Base-by-base conservation (phyloP, 163 green algal genomes). In the Scenedesmus sp. region DNA sequence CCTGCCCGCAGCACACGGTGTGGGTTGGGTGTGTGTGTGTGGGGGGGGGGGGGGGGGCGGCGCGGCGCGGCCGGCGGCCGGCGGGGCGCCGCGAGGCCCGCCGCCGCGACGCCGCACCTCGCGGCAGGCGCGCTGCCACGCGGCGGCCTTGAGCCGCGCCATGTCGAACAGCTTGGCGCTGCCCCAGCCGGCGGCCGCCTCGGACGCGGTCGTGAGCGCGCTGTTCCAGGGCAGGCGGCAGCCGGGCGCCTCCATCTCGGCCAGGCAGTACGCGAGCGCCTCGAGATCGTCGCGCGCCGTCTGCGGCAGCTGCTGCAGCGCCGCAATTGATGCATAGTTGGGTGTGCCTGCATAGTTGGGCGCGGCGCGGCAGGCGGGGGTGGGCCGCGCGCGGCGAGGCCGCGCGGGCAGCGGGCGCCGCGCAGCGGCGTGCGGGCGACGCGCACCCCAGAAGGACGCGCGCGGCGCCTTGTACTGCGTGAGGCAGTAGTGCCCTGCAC, bases 381-480 rank as follows among this genome's bases (percentile, higher is more conserved):
- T n/a, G n/a, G n/a, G n/a, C n/a, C n/a, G n/a, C n/a, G n/a, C n/a
- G n/a, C n/a, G n/a, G n/a, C n/a, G n/a, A n/a, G n/a, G n/a, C n/a
- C n/a, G n/a, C n/a, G n/a, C n/a, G n/a, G n/a, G n/a, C n/a, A n/a
- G n/a, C n/a, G n/a, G n/a, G n/a, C n/a, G n/a, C n/a, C n/a, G n/a
- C n/a, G n/a, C n/a, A n/a, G n/a, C n/a, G n/a, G n/a, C n/a, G n/a
- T n/a, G n/a, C n/a, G n/a, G n/a, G n/a, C n/a, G n/a, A n/a, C n/a
- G n/a, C n/a, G n/a, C n/a, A n/a, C 67, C 63, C 67, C 67, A 77
- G 67, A 66, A 77, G 51, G 34, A 66, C 4, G 67, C 67, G 48
- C 33, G 31, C 18, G 13, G 33, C 4, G 53, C 22, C 7, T 7
- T 15, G 50, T 77, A 77, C 13, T 42, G 29, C 1, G 29, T 15